These are phyloP conservation scores for Micromonas commoda DNA, from an alignment of 139 green algal genomes.

Conservation along the genomic window DNA sequence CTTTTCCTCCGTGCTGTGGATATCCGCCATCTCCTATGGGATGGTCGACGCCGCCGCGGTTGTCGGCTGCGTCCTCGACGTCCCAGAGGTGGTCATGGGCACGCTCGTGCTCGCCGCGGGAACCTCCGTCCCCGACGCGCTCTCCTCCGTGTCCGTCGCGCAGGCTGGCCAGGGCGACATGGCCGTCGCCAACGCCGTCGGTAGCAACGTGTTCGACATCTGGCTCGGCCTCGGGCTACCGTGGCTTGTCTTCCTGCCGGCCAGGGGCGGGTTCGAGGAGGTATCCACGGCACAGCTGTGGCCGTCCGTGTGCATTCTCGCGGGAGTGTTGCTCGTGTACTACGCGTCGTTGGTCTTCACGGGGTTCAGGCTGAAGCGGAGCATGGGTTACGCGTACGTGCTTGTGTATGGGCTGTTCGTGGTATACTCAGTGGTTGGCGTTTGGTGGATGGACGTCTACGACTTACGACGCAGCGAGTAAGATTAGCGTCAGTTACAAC, in stretches of 20 bases:
- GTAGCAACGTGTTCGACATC: slow-evolving; percentile 48
- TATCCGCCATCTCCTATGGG: slow-evolving; percentile 40
- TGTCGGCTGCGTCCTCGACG: slow-evolving; percentile 40
- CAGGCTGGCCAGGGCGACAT: slow-evolving; percentile 44
- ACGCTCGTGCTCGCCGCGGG: slow-evolving; percentile 41
- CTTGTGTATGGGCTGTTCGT: background rate
- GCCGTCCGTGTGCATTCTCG: slow-evolving; percentile 40
- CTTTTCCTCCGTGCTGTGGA: slow-evolving; percentile 40
- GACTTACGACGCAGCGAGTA: background rate
- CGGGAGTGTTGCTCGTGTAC: slow-evolving; percentile 37
- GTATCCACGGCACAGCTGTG: slow-evolving; percentile 32
- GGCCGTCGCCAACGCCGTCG: slow-evolving; percentile 46
- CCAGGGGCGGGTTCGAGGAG: background rate
- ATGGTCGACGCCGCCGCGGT: slow-evolving; percentile 40
- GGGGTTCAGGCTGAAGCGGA: background rate
- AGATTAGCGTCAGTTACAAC: no score
- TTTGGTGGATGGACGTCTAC: slow-evolving; percentile 15
- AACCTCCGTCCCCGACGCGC: slow-evolving; percentile 41
- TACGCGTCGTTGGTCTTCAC: slow-evolving; percentile 9
- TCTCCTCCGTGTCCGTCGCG: slow-evolving; percentile 40
- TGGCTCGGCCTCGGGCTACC: slow-evolving; percentile 44
- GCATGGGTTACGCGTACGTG: background rate
- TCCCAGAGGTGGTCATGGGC: slow-evolving; percentile 41
- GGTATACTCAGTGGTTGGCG: background rate
- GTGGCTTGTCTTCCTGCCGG: slow-evolving; percentile 39